These are phyloP conservation scores for Ceratocystis harringtonii DNA, from an alignment of 2,329 filamentous ascomycete species.

Conservation along the genomic window DNA sequence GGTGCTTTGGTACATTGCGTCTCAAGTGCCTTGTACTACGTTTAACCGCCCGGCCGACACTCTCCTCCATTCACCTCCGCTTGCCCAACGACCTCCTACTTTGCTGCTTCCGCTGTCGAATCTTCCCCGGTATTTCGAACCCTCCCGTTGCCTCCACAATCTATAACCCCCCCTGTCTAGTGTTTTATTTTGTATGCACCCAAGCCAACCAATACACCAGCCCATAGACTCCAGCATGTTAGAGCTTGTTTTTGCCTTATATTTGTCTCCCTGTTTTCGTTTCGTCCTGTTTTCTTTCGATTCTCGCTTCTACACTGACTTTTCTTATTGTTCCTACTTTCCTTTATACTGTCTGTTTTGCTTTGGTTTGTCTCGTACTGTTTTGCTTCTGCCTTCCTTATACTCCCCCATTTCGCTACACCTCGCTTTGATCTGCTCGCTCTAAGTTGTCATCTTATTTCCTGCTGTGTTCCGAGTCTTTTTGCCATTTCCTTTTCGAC, in stretches of 20 bases:
- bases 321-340: background rate
- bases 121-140: background rate
- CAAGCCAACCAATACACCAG: background rate
- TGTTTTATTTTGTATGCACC: background rate
- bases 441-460: conserved; percentile 9
- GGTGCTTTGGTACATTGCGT: background rate
- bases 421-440: background rate
- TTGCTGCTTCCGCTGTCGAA: too few relatives aligned
- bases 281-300: background rate
- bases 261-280: background rate
- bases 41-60: too few relatives aligned
- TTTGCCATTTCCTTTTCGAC: too few relatives aligned
- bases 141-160: background rate
- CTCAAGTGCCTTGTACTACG: background rate
- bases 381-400: background rate
- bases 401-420: conserved; percentile 3
- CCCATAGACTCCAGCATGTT: background rate
- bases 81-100: too few relatives aligned
- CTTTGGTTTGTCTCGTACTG: background rate
- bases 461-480: conserved; percentile 1
- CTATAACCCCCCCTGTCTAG: background rate
- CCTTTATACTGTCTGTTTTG: background rate
- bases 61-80: too few relatives aligned
- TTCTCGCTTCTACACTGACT: background rate
- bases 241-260: conserved; percentile 8